A percentile compares a stretch with the other conserved stretches of the same genome.
Conservation (phyloP, 148 eudicot genomes). For the Rhododendron williamsianum region DNA sequence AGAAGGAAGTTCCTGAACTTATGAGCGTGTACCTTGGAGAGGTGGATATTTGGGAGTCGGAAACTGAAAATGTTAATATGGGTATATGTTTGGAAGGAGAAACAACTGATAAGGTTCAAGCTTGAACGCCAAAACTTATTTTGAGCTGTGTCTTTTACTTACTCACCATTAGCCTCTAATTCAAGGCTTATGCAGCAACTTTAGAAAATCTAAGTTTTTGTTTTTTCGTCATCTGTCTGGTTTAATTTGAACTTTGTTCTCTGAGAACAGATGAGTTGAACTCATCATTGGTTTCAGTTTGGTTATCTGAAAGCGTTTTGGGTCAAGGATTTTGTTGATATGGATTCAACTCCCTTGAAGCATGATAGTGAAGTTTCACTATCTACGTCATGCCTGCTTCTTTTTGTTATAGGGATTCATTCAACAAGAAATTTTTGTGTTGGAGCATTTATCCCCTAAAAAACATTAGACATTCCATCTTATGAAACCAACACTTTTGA, state of each 20-base stretch:
- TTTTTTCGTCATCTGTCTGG: background rate
- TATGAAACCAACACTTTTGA: no score
- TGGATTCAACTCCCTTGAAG: background rate
- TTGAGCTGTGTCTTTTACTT: background rate
- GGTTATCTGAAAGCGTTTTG: background rate
- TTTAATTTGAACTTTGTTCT: background rate
- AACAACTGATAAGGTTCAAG: background rate
- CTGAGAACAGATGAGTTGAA: background rate
- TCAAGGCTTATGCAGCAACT: background rate
- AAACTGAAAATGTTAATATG: background rate
- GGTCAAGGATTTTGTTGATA: background rate
- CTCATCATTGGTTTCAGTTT: background rate
- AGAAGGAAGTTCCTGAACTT: background rate
- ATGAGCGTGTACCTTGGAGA: background rate
- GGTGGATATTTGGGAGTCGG: background rate
- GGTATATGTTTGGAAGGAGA: background rate
- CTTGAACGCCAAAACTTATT: background rate
- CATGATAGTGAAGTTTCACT: background rate
- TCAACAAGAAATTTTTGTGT: background rate
- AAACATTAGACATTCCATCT: no score
- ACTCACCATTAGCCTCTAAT: background rate
- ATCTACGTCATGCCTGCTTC: background rate
- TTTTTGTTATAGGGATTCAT: no score
- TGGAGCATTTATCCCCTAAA: background rate
- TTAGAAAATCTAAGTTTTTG: background rate